Evolutionary conservation across 768 basidiomycete genomes (phyloP).

Genomic region (Stropharia rugosoannulata): DNA sequence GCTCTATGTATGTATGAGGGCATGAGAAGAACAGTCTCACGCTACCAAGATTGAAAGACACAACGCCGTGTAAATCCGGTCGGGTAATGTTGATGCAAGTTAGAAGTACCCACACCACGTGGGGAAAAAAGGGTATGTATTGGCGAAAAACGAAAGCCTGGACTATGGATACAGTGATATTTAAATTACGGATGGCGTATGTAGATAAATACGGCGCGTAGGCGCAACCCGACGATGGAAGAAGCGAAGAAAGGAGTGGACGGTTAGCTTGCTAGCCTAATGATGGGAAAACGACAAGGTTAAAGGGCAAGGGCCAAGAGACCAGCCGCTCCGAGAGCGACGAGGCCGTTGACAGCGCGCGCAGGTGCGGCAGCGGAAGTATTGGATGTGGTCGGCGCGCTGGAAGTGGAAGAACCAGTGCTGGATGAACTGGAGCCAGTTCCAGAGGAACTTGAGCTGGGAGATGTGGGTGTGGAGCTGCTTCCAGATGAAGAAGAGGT

Average conservation of each 20-base stretch:
- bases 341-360: constrained; percentile 12
- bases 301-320: constrained; percentile 44
- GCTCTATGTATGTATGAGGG: too few relatives aligned
- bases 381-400: not conserved
- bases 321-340: constrained; percentile 16
- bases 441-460: too few relatives aligned
- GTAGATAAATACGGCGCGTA: not conserved
- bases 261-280: not conserved
- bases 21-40: too few relatives aligned
- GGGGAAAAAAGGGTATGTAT: not conserved
- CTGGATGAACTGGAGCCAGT: too few relatives aligned
- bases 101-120: not conserved
- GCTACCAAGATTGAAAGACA: too few relatives aligned
- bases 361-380: constrained; percentile 7
- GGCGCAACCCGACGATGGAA: not conserved
- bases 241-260: not conserved
- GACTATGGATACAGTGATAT: not conserved
- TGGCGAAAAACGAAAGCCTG: not conserved
- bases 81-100: too few relatives aligned
- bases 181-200: not conserved
- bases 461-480: too few relatives aligned
- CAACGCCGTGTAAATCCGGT: too few relatives aligned
- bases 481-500: constrained; percentile 1
- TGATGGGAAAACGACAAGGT: constrained; percentile 6
- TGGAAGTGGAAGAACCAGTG: too few relatives aligned